phyloP scores from a whole-genome alignment of 2,329 filamentous ascomycete genomes.

The Meredithiella fracta region DNA sequence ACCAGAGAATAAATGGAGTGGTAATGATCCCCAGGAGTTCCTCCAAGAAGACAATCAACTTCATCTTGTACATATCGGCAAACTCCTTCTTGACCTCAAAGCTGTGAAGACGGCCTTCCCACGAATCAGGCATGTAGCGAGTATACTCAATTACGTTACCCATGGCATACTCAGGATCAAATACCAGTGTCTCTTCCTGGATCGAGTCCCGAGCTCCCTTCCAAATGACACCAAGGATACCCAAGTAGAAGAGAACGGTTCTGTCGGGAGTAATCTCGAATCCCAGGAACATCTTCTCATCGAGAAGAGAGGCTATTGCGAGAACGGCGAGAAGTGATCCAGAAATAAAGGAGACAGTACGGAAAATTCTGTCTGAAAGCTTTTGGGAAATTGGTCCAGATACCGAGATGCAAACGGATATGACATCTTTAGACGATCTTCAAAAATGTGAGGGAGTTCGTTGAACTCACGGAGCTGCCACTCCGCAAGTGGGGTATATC shows the following conservation, averaged over 20 bases:
- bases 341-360: conserved; percentile 73
- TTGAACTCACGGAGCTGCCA: conserved; percentile 99
- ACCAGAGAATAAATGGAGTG: conserved; percentile 76
- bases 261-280: conserved; percentile 84
- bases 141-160: conserved; percentile 83
- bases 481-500: conserved; percentile 83
- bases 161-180: conserved; percentile 81
- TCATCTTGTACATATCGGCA: conserved; percentile 76
- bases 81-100: conserved; percentile 89
- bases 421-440: conserved; percentile 81
- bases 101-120: conserved; percentile 79
- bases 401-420: conserved; percentile 86
- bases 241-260: conserved; percentile 81
- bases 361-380: conserved; percentile 71
- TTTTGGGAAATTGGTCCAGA: conserved; percentile 93
- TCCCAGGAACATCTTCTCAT: conserved; percentile 75
- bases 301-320: conserved; percentile 66
- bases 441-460: conserved; percentile 81
- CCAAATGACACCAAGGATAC: conserved; percentile 68
- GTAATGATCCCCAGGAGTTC: conserved; percentile 86
- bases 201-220: conserved; percentile 67
- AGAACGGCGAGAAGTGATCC: conserved; percentile 78
- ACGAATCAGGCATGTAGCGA: conserved; percentile 78
- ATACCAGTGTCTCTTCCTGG: conserved; percentile 74
- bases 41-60: conserved; percentile 78